Conservation (phyloP, 768 basidiomycete genomes). For the Trametes maxima region DNA sequence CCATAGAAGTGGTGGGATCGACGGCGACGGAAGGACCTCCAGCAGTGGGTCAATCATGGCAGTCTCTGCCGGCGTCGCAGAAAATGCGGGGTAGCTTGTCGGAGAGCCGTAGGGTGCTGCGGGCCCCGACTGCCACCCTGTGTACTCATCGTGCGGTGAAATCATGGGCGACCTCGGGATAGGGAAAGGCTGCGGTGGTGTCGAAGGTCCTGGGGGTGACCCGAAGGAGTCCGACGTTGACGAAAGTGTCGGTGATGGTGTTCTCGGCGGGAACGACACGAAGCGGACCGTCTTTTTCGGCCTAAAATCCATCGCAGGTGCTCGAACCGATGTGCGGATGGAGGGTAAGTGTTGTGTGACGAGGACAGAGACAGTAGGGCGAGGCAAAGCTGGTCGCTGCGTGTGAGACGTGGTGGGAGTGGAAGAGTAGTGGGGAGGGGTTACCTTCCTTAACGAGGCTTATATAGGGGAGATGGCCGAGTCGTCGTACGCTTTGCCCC, state of each 20-base stretch:
- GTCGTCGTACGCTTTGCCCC: constrained; percentile 1
- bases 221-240: constrained; percentile 6
- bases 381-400: background rate
- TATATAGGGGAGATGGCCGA: constrained; percentile 10
- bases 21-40: background rate
- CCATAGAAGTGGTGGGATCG: constrained; percentile 14
- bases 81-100: background rate
- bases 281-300: constrained; percentile 18
- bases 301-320: background rate
- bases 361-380: background rate
- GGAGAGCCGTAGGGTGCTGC: background rate
- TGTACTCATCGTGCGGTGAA: background rate
- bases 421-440: background rate
- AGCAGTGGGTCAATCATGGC: constrained; percentile 14
- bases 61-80: background rate
- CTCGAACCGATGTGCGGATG: background rate
- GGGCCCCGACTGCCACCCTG: constrained; percentile 4
- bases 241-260: constrained; percentile 19
- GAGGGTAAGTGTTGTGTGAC: background rate
- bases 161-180: background rate
- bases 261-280: constrained; percentile 7
- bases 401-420: background rate
- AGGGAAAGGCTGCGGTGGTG: constrained; percentile 8
- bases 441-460: constrained; percentile 2
- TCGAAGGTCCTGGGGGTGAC: constrained; percentile 12